Base-by-base conservation (phyloP, 73 alveolate genomes). In the Diophrys sp. region DNA sequence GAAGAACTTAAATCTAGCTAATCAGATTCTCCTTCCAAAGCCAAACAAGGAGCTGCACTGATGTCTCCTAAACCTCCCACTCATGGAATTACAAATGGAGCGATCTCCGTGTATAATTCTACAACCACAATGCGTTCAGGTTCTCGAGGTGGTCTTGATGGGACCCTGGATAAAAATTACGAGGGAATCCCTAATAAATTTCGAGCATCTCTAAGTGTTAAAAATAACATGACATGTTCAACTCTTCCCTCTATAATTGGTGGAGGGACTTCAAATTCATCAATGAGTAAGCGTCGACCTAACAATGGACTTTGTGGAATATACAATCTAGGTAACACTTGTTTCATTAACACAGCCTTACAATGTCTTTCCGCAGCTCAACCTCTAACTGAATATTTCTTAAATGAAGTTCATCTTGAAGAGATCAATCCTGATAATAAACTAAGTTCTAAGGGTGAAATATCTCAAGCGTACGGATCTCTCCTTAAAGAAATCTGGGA, bases 311-410 rank as follows among this genome's bases (percentile, higher is more conserved):
- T 95, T 27, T 87, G 87, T 14, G 99, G 99, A 2, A 72, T 96
- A 26, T 79, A 82, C 56, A 96, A 96, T 77, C 70, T 96, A 79
- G 99, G 99, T 25, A 96, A 96, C 67, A 96, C 98, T 2, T 96
- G 99, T 77, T 96, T 89, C 86, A 80, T 96, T 87, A 94, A 87
- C 73, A 89, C 99, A 68, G 98, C 98, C 25, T 67, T 96, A 29
- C 91, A 96, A 89, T 96, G 99, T 68, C 84, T 96, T 30, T 79
- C 85, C 72, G 91, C 95, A 81, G 87, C 90, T 66, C 89, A 96
- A 89, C 96, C 93, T 66, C 81, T 96, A 18, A 93, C 97, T 67
- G 98, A 96, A 80, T 93, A 76, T 84, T 93, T 96, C 78, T 73
- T 91, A 44, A 83, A 85, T 29, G 87, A 84, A 54, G 82, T 74